phyloP scores from a whole-genome alignment of 2,329 filamentous ascomycete species.

The Hypomyces rosellus region DNA sequence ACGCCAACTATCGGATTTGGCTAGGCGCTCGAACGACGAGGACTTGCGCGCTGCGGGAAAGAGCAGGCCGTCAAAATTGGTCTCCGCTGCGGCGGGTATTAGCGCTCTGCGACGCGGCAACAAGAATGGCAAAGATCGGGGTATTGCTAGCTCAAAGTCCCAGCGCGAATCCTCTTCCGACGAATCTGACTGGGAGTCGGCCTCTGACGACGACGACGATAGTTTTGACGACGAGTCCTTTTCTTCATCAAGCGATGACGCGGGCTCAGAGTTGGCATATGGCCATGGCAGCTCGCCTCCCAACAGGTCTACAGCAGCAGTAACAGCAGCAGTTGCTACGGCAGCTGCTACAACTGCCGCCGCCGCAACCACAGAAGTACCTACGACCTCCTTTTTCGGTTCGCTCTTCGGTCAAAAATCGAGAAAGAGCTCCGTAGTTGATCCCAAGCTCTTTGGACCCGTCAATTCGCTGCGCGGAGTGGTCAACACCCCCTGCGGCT shows the following conservation, averaged over 20 bases:
- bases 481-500: constrained; percentile 50
- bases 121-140: constrained; percentile 29
- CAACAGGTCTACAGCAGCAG: constrained; percentile 5
- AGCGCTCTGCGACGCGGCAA: constrained; percentile 36
- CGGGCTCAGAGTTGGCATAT: constrained; percentile 35
- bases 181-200: constrained; percentile 52
- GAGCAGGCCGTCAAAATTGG: constrained; percentile 18
- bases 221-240: constrained; percentile 15
- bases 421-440: constrained; percentile 46
- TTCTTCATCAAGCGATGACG: constrained; percentile 29
- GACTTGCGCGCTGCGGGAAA: constrained; percentile 38
- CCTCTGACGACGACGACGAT: constrained; percentile 39
- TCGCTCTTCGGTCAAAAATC: constrained; percentile 14
- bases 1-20: constrained; percentile 47
- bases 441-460: constrained; percentile 53
- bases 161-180: constrained; percentile 34
- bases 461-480: constrained; percentile 54
- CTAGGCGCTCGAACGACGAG: constrained; percentile 44
- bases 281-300: constrained; percentile 14
- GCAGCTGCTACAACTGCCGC: constrained; percentile 36
- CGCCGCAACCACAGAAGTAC: constrained; percentile 28
- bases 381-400: constrained; percentile 6
- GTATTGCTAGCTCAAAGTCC: constrained; percentile 35
- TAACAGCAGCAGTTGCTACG: constrained; percentile 26
- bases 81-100: constrained; percentile 36